Evolutionary conservation across 768 basidiomycete genomes (phyloP).

Genomic region (Pisolithus orientalis): DNA sequence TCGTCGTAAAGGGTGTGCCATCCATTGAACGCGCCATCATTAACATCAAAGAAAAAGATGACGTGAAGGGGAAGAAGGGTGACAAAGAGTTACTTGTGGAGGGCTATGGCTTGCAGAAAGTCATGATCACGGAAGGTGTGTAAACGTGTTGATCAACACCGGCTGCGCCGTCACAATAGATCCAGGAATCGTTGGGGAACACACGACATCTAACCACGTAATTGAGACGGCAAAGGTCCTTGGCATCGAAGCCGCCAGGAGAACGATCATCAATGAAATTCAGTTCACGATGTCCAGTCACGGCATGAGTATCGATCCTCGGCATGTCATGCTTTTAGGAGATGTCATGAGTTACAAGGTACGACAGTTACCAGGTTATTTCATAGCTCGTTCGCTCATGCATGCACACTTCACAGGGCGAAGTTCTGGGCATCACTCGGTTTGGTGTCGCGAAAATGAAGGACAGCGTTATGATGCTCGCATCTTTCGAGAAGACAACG

Average conservation of each 20-base stretch:
- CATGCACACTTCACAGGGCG: conserved; percentile 54
- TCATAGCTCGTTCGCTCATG: not conserved
- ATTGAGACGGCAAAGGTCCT: conserved; percentile 93
- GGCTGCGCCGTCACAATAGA: not conserved
- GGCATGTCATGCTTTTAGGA: conserved; percentile 96
- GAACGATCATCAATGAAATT: conserved; percentile 94
- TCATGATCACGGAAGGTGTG: conserved; percentile 94
- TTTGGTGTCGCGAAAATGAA: conserved; percentile 99
- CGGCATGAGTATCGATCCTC: conserved; percentile 97
- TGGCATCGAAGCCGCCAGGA: conserved; percentile 95
- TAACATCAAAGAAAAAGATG: conserved; percentile 88
- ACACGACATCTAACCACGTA: conserved; percentile 94
- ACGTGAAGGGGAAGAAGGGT: conserved; percentile 71
- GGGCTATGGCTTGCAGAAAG: conserved; percentile 93
- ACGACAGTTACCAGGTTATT: conserved; percentile 1
- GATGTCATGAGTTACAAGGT: conserved; percentile 99
- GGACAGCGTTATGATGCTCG: conserved; percentile 97
- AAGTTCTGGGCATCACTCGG: conserved; percentile 95
- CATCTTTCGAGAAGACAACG: conserved; percentile 98
- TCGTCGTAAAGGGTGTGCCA: conserved; percentile 91
- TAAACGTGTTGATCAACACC: conserved; percentile 2
- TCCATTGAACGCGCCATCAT: conserved; percentile 91
- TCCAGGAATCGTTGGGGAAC: conserved; percentile 83
- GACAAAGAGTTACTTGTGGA: conserved; percentile 93
- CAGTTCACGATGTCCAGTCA: conserved; percentile 96